Evolutionary conservation across 768 basidiomycete genomes (phyloP).

Genomic region (Boletus fagicola): DNA sequence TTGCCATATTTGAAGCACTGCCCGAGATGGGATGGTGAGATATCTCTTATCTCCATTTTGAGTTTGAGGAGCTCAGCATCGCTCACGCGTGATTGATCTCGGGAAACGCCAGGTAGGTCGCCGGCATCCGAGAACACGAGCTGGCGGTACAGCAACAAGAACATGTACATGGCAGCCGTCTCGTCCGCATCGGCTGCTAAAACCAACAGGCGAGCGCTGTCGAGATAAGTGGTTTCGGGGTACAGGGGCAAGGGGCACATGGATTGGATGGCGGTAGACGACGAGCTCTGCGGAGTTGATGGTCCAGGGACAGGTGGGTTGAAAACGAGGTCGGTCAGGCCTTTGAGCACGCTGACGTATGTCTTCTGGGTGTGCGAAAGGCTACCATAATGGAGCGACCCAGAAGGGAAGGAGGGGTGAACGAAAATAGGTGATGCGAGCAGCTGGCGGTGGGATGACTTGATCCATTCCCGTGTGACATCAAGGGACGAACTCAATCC

Average conservation of each 20-base stretch:
- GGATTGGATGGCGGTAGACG: slow-evolving; percentile 32
- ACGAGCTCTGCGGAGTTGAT: slow-evolving; percentile 31
- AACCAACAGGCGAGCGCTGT: slow-evolving; percentile 62
- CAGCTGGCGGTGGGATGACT: slow-evolving; percentile 47
- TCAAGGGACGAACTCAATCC: slow-evolving; percentile 44
- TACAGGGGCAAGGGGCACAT: slow-evolving; percentile 42
- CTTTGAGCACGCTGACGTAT: slow-evolving; percentile 56
- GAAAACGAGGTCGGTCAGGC: slow-evolving; percentile 66
- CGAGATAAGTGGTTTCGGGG: slow-evolving; percentile 82
- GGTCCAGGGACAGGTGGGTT: slow-evolving; percentile 44
- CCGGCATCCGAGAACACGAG: slow-evolving; percentile 53
- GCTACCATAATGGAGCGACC: slow-evolving; percentile 41
- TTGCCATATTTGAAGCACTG: slow-evolving; percentile 47
- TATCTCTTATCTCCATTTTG: slow-evolving; percentile 75
- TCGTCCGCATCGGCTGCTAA: slow-evolving; percentile 75
- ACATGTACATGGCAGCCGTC: slow-evolving; percentile 72
- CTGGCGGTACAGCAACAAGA: slow-evolving; percentile 77
- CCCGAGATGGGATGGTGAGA: slow-evolving; percentile 56
- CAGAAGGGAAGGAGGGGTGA: slow-evolving; percentile 44
- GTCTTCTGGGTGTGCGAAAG: slow-evolving; percentile 45
- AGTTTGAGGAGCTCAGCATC: slow-evolving; percentile 56
- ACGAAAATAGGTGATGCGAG: slow-evolving; percentile 41
- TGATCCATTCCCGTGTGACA: slow-evolving; percentile 66
- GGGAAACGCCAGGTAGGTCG: slow-evolving; percentile 28
- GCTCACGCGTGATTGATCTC: slow-evolving; percentile 41